These are phyloP conservation scores for Acacia confusa DNA, from an alignment of 306 rosid genomes.

Conservation along the genomic window DNA sequence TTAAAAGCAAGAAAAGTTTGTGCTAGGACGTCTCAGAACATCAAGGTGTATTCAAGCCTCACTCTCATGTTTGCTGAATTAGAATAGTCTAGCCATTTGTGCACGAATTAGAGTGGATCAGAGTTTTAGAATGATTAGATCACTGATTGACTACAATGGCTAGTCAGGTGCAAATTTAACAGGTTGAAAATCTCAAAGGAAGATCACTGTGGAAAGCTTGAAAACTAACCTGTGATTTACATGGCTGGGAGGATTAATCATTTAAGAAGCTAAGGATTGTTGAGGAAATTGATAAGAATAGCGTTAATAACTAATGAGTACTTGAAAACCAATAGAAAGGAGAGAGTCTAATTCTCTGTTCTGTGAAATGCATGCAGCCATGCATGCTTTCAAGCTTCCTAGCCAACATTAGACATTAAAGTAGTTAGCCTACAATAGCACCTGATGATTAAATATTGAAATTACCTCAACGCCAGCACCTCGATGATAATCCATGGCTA, in stretches of 20 bases:
- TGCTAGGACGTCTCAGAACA: neutral
- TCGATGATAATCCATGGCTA: conserved; percentile 95
- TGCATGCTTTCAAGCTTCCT: neutral
- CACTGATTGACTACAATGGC: neutral
- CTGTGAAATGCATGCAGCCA: neutral
- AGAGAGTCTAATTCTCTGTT: neutral
- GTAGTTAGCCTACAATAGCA: neutral
- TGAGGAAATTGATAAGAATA: neutral
- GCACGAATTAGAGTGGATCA: neutral
- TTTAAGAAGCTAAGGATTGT: neutral
- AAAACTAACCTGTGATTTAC: conserved; percentile 12
- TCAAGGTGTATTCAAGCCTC: neutral
- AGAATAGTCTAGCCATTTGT: neutral
- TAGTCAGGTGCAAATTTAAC: neutral
- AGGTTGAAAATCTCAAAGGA: neutral
- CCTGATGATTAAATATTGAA: neutral
- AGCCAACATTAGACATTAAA: conserved; percentile 3
- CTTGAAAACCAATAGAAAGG: neutral
- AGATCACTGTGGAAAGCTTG: neutral
- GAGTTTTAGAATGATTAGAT: conserved; percentile 1
- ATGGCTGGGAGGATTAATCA: neutral
- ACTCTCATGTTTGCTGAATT: neutral
- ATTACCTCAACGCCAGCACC: conserved; percentile 98
- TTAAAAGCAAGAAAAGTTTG: neutral
- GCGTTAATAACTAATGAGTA: neutral